These are phyloP conservation scores for Beauveria bassiana DNA, from an alignment of 2,329 filamentous ascomycete genomes.

Conservation along the genomic window DNA sequence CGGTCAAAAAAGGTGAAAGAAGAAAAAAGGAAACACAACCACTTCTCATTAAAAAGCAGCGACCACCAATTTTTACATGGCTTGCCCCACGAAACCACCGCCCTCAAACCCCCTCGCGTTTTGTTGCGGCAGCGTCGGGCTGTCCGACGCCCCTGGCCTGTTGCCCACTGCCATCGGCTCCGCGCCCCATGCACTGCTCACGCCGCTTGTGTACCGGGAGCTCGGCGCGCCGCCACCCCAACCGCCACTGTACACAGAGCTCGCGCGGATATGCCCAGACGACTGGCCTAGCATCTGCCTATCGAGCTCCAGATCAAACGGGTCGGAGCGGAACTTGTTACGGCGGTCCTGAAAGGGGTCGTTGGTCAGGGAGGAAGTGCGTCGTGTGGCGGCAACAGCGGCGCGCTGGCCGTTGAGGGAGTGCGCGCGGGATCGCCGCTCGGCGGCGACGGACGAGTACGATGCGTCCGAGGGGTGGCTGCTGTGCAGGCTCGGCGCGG, in stretches of 20 bases:
- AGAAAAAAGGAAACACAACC: background rate
- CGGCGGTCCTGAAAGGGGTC: slow-evolving; percentile 38
- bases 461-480: slow-evolving; percentile 25
- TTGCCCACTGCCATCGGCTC: background rate
- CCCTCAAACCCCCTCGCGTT: background rate
- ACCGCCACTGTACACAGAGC: slow-evolving; percentile 30
- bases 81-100: background rate
- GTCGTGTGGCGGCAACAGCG: background rate
- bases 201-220: slow-evolving; percentile 43
- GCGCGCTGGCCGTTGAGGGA: slow-evolving; percentile 30
- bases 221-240: slow-evolving; percentile 14
- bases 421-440: slow-evolving; percentile 39
- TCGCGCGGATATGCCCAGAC: slow-evolving; percentile 21
- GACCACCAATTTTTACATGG: background rate
- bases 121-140: slow-evolving; percentile 7
- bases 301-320: slow-evolving; percentile 53
- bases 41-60: background rate
- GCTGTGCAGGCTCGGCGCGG: slow-evolving; percentile 21
- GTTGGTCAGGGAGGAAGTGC: slow-evolving; percentile 25
- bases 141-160: background rate
- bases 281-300: slow-evolving; percentile 15
- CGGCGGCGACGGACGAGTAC: slow-evolving; percentile 17
- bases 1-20: background rate
- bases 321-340: slow-evolving; percentile 55
- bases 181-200: slow-evolving; percentile 22